Evolutionary conservation across 768 basidiomycete genomes (phyloP).

Genomic region (Suillus variegatus): DNA sequence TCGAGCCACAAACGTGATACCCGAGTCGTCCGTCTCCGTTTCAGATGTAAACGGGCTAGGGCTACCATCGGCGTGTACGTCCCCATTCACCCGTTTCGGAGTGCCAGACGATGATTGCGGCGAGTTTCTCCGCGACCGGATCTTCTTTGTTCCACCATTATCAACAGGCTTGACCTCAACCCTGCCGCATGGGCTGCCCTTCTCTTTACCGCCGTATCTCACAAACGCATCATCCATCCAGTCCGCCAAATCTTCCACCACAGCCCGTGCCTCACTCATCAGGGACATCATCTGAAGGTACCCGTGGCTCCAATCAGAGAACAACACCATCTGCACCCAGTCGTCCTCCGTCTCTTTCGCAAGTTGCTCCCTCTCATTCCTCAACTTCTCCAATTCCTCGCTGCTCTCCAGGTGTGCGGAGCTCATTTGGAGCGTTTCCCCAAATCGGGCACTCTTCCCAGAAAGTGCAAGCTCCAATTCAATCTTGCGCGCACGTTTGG

Average conservation of each 20-base stretch:
- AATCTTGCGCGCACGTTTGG: slow-evolving; percentile 80
- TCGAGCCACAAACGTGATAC: slow-evolving; percentile 73
- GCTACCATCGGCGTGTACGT: slow-evolving; percentile 14
- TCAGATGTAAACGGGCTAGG: slow-evolving; percentile 43
- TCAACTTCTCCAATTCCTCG: slow-evolving; percentile 42
- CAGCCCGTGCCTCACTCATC: slow-evolving; percentile 79
- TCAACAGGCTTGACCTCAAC: slow-evolving; percentile 20
- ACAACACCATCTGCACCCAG: slow-evolving; percentile 92
- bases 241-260: slow-evolving; percentile 80
- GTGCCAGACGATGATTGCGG: slow-evolving; percentile 19
- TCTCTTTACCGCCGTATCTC: slow-evolving; percentile 31
- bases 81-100: slow-evolving; percentile 20
- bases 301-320: slow-evolving; percentile 97
- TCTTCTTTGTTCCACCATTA: slow-evolving; percentile 26
- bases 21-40: slow-evolving; percentile 69
- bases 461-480: slow-evolving; percentile 66
- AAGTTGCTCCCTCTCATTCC: slow-evolving; percentile 61
- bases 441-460: slow-evolving; percentile 63
- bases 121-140: slow-evolving; percentile 23
- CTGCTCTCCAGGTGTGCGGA: slow-evolving; percentile 32
- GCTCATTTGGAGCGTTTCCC: slow-evolving; percentile 66
- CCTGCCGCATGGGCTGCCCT: slow-evolving; percentile 14
- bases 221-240: slow-evolving; percentile 87
- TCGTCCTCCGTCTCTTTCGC: slow-evolving; percentile 80
- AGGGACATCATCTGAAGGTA: slow-evolving; percentile 93